These are phyloP conservation scores for Venturia nashicola DNA, from an alignment of 2,329 filamentous ascomycete species.

Conservation along the genomic window DNA sequence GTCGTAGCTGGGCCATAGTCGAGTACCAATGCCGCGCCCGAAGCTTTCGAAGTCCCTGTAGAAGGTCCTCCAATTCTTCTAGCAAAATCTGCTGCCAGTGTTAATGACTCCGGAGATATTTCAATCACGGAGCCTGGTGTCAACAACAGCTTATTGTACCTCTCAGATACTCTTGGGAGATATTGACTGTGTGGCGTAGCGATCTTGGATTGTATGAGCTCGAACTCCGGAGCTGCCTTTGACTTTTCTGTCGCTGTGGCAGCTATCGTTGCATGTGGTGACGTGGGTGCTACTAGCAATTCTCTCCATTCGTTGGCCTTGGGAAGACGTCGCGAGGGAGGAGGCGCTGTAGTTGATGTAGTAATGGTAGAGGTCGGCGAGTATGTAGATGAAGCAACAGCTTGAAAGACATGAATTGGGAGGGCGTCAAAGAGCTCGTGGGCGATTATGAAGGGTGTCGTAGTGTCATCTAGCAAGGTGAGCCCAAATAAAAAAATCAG, in stretches of 20 bases:
- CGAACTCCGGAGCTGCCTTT: conserved; percentile 57
- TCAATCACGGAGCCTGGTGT: conserved; percentile 65
- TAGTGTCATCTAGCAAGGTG: conserved; percentile 41
- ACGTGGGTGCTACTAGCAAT: conserved; percentile 30
- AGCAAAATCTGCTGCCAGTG: conserved; percentile 73
- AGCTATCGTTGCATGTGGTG: conserved; percentile 40
- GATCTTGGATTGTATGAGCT: conserved; percentile 63
- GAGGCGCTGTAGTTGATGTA: conserved; percentile 35
- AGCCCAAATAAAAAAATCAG: conserved; percentile 14
- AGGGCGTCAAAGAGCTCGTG: conserved; percentile 99
- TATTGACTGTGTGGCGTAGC: conserved; percentile 75
- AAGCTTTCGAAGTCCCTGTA: conserved; percentile 29
- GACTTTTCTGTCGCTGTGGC: conserved; percentile 29
- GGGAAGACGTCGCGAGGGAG: conserved; percentile 22
- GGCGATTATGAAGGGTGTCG: conserved; percentile 84
- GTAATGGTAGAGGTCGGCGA: conserved; percentile 26
- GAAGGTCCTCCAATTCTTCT: conserved; percentile 61
- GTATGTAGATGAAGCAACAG: conserved; percentile 38
- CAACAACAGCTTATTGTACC: conserved; percentile 64
- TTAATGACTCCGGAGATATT: conserved; percentile 74
- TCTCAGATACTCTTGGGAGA: conserved; percentile 67
- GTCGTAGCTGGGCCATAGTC: conserved; percentile 78
- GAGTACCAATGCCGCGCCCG: conserved; percentile 84
- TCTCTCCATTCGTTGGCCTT: conserved; percentile 28
- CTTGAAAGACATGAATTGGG: conserved; percentile 90